Conservation (phyloP, 768 basidiomycete genomes). For the Rhodotorula diobovata region DNA sequence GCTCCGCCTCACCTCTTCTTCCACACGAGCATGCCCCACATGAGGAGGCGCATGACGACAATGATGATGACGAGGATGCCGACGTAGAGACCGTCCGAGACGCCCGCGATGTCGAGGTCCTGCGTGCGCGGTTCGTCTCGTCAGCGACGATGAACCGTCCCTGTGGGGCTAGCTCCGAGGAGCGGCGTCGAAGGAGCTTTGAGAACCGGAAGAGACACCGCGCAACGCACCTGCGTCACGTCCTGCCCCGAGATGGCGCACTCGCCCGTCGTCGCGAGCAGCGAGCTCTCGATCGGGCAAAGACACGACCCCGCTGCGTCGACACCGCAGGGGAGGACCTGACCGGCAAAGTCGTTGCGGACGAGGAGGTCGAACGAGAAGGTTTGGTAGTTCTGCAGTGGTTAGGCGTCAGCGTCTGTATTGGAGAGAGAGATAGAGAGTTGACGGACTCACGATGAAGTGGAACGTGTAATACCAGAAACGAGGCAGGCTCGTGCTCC, state of each 20-base stretch:
- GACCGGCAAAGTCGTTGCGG: constrained; percentile 55
- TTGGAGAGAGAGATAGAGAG: constrained; percentile 8
- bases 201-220: neutral
- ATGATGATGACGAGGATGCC: constrained; percentile 54
- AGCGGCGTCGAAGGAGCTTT: too few relatives aligned
- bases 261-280: constrained; percentile 44
- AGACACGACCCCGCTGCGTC: constrained; percentile 47
- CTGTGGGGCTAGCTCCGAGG: too few relatives aligned
- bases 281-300: constrained; percentile 56
- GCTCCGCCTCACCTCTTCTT: constrained; percentile 11
- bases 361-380: constrained; percentile 43
- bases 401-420: constrained; percentile 45
- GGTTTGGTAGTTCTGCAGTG: constrained; percentile 27
- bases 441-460: constrained; percentile 54
- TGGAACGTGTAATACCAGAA: constrained; percentile 61
- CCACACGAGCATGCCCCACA: constrained; percentile 13
- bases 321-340: constrained; percentile 52
- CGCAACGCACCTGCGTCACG: constrained; percentile 47
- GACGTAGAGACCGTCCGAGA: constrained; percentile 54
- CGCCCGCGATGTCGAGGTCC: constrained; percentile 53
- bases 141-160: neutral
- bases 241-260: constrained; percentile 57
- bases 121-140: constrained; percentile 1
- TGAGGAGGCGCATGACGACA: constrained; percentile 46
- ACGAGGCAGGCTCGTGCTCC: constrained; percentile 55